These are phyloP conservation scores for Baorangia bicolor DNA, from an alignment of 768 basidiomycete species.

Conservation along the genomic window DNA sequence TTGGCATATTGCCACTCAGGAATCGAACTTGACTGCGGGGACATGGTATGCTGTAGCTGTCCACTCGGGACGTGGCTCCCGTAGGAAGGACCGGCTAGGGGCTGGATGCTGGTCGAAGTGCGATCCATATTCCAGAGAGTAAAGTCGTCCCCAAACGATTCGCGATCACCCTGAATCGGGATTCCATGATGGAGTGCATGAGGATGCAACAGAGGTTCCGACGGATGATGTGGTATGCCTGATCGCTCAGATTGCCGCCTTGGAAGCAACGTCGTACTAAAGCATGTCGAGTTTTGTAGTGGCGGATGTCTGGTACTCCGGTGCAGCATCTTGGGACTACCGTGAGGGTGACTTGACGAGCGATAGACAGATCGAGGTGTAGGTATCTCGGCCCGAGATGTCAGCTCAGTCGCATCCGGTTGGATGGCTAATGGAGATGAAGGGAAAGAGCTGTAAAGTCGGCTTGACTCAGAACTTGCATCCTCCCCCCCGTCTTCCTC, in stretches of 20 bases:
- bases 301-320: not conserved
- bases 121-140: not conserved
- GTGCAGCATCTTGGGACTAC: not conserved
- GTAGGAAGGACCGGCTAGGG: not conserved
- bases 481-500: constrained; percentile 23
- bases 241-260: not conserved
- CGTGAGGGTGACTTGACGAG: not conserved
- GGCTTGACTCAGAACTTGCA: constrained; percentile 13
- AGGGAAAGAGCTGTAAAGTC: constrained; percentile 4
- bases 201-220: not conserved
- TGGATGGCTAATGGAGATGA: constrained; percentile 12
- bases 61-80: not conserved
- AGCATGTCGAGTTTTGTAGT: constrained; percentile 1
- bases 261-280: not conserved
- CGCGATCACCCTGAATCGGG: not conserved
- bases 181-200: not conserved
- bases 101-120: not conserved
- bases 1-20: constrained; percentile 9
- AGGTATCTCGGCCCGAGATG: not conserved
- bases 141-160: not conserved
- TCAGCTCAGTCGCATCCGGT: not conserved
- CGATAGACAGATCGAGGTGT: not conserved
- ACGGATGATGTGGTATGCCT: not conserved
- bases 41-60: not conserved
- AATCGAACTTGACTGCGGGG: not conserved